These are phyloP conservation scores for Acer negundo DNA, from an alignment of 345 rosid genomes.

Conservation along the genomic window DNA sequence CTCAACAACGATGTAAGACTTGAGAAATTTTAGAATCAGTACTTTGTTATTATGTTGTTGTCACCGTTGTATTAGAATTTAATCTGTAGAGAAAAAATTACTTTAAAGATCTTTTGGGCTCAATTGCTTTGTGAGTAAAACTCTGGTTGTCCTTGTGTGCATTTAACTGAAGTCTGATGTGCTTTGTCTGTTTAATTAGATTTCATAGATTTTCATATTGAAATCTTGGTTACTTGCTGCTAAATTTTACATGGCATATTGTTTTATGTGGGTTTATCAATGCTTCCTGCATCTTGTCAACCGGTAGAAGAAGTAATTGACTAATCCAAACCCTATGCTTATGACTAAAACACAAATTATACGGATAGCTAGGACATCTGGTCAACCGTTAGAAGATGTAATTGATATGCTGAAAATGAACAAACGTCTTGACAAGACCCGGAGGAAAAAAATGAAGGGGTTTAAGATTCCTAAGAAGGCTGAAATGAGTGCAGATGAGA, in stretches of 20 bases:
- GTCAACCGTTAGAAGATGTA: too few species aligned
- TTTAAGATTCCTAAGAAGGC: too few species aligned
- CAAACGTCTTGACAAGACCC: too few species aligned
- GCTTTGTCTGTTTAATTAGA: not conserved
- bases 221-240: not conserved
- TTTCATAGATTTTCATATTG: not conserved
- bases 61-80: not conserved
- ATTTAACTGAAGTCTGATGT: not conserved
- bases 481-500: too few species aligned
- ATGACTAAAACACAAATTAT: too few species aligned
- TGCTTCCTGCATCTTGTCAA: conserved; percentile 92
- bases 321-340: too few species aligned
- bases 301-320: too few species aligned
- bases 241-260: not conserved
- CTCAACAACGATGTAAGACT: not conserved
- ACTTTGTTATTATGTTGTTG: not conserved
- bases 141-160: not conserved
- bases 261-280: conserved; percentile 60
- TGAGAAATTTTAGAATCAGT: not conserved
- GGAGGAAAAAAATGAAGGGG: too few species aligned
- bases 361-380: too few species aligned
- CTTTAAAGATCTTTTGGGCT: not conserved
- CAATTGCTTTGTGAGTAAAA: not conserved
- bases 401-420: too few species aligned
- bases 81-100: not conserved